phyloP scores from a whole-genome alignment of 352 stramenopile genomes.

The Globisporangium carolinianum region DNA sequence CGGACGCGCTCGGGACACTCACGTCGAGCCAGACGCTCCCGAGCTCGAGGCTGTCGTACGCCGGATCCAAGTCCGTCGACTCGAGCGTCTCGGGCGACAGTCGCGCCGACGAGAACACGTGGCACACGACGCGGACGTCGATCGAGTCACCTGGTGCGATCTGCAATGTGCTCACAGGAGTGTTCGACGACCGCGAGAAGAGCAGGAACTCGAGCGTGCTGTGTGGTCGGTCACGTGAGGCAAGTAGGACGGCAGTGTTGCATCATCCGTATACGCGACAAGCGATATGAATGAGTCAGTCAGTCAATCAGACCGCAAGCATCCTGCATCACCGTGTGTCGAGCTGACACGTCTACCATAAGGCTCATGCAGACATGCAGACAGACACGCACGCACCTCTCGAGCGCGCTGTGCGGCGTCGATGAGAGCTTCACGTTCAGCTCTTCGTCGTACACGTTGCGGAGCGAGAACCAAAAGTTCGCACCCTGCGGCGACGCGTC shows the following conservation, averaged over 20 bases:
- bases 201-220: slow-evolving; percentile 70
- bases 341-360: too few species aligned
- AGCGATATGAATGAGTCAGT: too few species aligned
- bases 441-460: slow-evolving; percentile 85
- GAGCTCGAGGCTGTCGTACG: slow-evolving; percentile 51
- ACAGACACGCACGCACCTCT: slow-evolving; percentile 26
- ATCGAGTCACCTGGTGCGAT: slow-evolving; percentile 76
- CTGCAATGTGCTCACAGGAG: slow-evolving; percentile 46
- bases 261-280: too few species aligned
- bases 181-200: slow-evolving; percentile 81
- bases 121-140: slow-evolving; percentile 79
- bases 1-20: slow-evolving; percentile 48
- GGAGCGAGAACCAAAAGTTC: slow-evolving; percentile 81
- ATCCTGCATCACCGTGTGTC: not conserved
- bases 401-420: slow-evolving; percentile 28
- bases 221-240: too few species aligned
- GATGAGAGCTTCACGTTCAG: slow-evolving; percentile 58
- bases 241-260: too few species aligned
- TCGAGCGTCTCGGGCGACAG: slow-evolving; percentile 40
- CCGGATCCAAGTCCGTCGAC: slow-evolving; percentile 20
- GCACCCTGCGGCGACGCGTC: slow-evolving; percentile 45
- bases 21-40: slow-evolving; percentile 64
- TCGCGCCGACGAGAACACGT: slow-evolving; percentile 58
- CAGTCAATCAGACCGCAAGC: not conserved
- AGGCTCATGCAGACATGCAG: not conserved